phyloP scores from a whole-genome alignment of 768 basidiomycete genomes.

The Boletus vermiculosoides region DNA sequence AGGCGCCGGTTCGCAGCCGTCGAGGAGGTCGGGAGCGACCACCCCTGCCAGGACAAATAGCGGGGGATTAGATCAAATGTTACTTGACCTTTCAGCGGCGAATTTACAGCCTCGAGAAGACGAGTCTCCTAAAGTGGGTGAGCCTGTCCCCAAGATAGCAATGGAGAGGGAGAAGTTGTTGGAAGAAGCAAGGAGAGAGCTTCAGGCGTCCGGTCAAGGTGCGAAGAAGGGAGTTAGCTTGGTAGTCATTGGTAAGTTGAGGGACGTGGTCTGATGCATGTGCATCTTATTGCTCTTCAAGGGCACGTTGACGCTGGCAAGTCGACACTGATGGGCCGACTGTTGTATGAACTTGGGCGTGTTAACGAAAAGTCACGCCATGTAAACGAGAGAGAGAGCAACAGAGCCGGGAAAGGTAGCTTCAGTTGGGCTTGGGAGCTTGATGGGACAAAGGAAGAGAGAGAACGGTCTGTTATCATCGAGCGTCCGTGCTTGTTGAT shows the following conservation, averaged over 20 bases:
- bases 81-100: slow-evolving; percentile 72
- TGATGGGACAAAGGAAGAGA: slow-evolving; percentile 89
- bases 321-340: slow-evolving; percentile 93
- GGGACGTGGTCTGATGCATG: neutral
- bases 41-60: slow-evolving; percentile 39
- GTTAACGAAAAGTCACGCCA: slow-evolving; percentile 81
- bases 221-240: slow-evolving; percentile 75
- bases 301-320: slow-evolving; percentile 99
- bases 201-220: slow-evolving; percentile 47
- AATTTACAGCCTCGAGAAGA: slow-evolving; percentile 57
- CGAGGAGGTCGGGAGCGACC: slow-evolving; percentile 40
- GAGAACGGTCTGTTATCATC: slow-evolving; percentile 66
- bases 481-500: slow-evolving; percentile 1
- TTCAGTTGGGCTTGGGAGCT: slow-evolving; percentile 99
- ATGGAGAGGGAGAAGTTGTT: slow-evolving; percentile 80
- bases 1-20: slow-evolving; percentile 27
- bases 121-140: slow-evolving; percentile 35
- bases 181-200: slow-evolving; percentile 64
- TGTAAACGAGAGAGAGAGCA: slow-evolving; percentile 87
- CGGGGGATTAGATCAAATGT: slow-evolving; percentile 48
- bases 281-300: slow-evolving; percentile 33
- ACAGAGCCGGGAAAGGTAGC: slow-evolving; percentile 87
- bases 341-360: slow-evolving; percentile 89
- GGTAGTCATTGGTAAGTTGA: slow-evolving; percentile 80
- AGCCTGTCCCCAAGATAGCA: slow-evolving; percentile 60